Base-by-base conservation (phyloP, 495 filamentous ascomycete genomes). In the Penicillium turbatum region DNA sequence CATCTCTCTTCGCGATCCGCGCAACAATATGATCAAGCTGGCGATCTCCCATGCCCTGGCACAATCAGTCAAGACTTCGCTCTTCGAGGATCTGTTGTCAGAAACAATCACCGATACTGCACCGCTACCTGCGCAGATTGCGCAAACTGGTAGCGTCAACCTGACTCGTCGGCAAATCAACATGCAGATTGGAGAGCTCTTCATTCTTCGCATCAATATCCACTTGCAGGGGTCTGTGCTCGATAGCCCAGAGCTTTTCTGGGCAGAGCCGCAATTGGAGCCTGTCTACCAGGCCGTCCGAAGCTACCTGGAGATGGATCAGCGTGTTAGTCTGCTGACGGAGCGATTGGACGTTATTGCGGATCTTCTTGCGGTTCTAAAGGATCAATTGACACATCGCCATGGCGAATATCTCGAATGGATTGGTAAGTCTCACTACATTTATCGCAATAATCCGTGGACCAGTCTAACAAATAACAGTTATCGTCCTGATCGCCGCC, bases 141-240 rank as follows among this genome's bases (percentile, higher is more conserved):
- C 95, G 0, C 69, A 86, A 55, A 96, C 92, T 1, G 93, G 93
- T 53, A 92, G 90, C 62, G 88, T 97, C 59, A 83, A 86, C 34
- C 82, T 98, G 41, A 86, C 82, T 26, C 82, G 91, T 11, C 76
- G 80, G 26, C 80, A 97, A 64, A 96, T 97, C 79, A 96, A 96
- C 74, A 96, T 96, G 89, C 90, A 97, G 65, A 95, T 98, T 51
- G 93, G 93, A 66, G 89, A 98, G 70, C 82, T 98, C 11, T 98
- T 98, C 70, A 97, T 98, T 62, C 72, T 98, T 10, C 81, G 92
- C 26, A 97, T 98, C 74, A 96, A 92, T 64, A 96, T 98, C 63
- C 95, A 98, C 73, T 79, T 98, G 11, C 96, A 98, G 69, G 95
- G 95, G 34, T 91, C 86, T 24, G 91, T 98, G 10, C 85, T 98